Evolutionary conservation across 306 rosid species (phyloP), one percentile per base, ranked within the genome.

Genomic region (Begonia peltatifolia): DNA sequence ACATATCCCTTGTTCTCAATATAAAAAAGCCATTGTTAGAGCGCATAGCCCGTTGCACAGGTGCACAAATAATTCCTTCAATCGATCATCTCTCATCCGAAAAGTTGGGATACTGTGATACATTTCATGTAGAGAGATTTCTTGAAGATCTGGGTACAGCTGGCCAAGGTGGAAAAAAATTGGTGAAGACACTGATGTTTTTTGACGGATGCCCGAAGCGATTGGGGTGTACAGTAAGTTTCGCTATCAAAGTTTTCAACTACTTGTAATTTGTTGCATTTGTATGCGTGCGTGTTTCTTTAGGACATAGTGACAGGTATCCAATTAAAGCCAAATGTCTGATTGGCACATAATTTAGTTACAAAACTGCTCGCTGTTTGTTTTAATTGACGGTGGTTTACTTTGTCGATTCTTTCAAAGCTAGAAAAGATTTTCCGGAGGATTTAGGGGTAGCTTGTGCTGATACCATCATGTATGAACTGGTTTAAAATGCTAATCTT

Each of bases 201-300:
- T 92, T 92, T 63, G 89, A 86, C 65, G 99, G 99, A 55, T 92
- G 99, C 74, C 99, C 96, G 51, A 92, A 83, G 75, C 99, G 95
- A 42, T 70, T 92, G 68, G 90, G 99, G 66, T 86, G 92, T 66
- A 86, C 99, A 2, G 99, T 92, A 83, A 83, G 96, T 44, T 44
- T 30, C 1, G 6, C 12, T 42, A 12, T 42, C 46, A 9, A 42
- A 9, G 2, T 20, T 20, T 20, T 20, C 4, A 20, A 20, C 23
- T 20, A 20, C 18, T 17, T 17, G 23, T 20, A 20, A 20, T 20
- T 20, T 20, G 23, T 20, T 20, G 2, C 23, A 20, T 20, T 20
- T 20, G 23, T 20, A 20, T 20, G 23, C 2, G 4, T 20, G 23
- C 23, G 0, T 20, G 2, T 20, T 9, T 42, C 12, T 42, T 42